Base-by-base conservation (phyloP, 805 yeast genomes). In the Suhomyces xylopsoci region DNA sequence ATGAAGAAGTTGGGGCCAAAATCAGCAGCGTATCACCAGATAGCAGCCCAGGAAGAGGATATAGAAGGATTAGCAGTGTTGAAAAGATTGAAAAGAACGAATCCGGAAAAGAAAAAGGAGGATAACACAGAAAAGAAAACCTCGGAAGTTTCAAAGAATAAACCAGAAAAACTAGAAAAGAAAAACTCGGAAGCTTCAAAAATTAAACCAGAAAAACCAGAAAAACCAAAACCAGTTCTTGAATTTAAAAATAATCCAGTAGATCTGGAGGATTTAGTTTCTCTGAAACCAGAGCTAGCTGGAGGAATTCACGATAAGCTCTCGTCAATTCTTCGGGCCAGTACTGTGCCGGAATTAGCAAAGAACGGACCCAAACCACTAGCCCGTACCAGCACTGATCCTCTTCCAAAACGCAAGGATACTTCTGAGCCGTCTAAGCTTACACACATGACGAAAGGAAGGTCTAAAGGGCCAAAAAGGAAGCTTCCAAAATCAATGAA, bases 391-490 rank as follows among this genome's bases (percentile, higher is more conserved):
- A 47, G 38, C 20, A 49, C 57, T 28, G 45, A 58, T 22, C 49
- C 49, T 1, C 25, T 41, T 20, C 15, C 30, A 9, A 43, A 50
- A 63, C 36, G 58, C 57, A 46, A 58, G 58, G 55, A 49, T 9
- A 32, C 54, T 3, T 19, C 9, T 2, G 40, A 14, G 2, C 42
- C 55, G 0, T 64, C 57, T 12, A 70, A 70, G 42, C 64, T 81
- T 45, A 65, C 65, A 0, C 84, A 81, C 61, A 63, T 77, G 2
- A 80, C 73, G 45, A 81, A 81, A 58, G 51, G 64, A 0, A 66
- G 85, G 50, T 67, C 83, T 15, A 76, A 69, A 51, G 85, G 85
- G 0, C 85, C 85, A 0, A 79, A 74, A 59, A 64, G 85, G 55
- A 66, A 78, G 48, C 66, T 77, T 17, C 84, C 84, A 1, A 68